Base-by-base conservation (phyloP, 2,329 filamentous ascomycete genomes). In the Plectosphaerella plurivora region DNA sequence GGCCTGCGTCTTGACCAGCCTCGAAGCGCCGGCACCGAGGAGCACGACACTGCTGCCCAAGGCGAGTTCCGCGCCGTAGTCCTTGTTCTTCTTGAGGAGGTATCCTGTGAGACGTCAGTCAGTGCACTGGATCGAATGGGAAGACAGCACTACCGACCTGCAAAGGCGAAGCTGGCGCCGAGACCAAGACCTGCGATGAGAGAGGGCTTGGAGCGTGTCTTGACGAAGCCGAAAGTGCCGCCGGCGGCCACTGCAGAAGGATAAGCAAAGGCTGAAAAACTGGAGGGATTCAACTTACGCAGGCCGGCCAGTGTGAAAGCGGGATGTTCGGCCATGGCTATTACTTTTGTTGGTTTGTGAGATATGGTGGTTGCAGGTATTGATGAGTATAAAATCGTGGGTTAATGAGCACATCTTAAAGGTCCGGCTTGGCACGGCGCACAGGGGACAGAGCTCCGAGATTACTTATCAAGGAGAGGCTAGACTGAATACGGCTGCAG, bases 41-140 rank as follows among this genome's bases (percentile, higher is more conserved):
- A 73, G 55, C 3, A 68, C 55, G 36, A 72, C 54, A 53, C 70
- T 73, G 59, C 68, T 73, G 37, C 65, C 70, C 5, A 73, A 63
- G 2, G 70, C 70, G 35, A 73, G 62, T 62, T 73, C 71, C 10
- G 70, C 60, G 36, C 70, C 70, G 49, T 73, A 71, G 61, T 73
- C 69, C 59, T 69, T 69, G 61, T 73, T 73, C 51, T 65, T 59
- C 59, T 69, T 71, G 52, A 73, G 63, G 20, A 73, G 66, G 45
- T 73, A 73, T 46, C 69, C 70, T 73, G 7, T n/a, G 1, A 3
- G 10, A 11, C 9, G 8, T 52, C 35, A 56, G 20, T 48, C 6
- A 36, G 18, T 16, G 24, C 24, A 4, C 18, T 2, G 15, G 8
- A 3, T 25, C 18, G 10, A 8, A 12, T 44, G n/a, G 4, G 5